These are phyloP conservation scores for Leccinum pachyderme DNA, from an alignment of 1,284 basidiomycete species.

Conservation along the genomic window DNA sequence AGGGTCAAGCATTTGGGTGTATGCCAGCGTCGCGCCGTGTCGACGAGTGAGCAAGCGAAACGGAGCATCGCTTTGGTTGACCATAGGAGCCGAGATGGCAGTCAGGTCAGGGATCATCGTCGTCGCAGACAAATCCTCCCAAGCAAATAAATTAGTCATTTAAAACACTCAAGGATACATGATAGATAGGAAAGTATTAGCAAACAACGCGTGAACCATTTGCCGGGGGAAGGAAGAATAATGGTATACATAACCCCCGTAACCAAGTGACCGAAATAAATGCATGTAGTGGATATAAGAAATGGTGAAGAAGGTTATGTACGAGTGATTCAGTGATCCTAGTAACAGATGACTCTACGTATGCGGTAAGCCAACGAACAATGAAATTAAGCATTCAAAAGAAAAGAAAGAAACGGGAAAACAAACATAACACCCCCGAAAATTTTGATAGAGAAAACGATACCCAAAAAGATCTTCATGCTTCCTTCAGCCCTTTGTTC, in stretches of 20 bases:
- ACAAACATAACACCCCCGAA: conserved; percentile 4
- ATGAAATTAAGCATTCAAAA: conserved; percentile 5
- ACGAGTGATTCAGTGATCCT: conserved; percentile 8
- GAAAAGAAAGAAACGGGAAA: conserved; percentile 1
- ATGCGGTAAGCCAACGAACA: conserved; percentile 11
- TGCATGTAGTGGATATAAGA: conserved; percentile 23
- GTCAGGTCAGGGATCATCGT: conserved; percentile 35
- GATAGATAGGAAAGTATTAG: conserved; percentile 1
- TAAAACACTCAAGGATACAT: conserved; percentile 16
- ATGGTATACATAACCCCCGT: conserved; percentile 22
- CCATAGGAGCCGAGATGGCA: conserved; percentile 62
- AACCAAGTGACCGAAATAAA: conserved; percentile 14
- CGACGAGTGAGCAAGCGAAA: conserved; percentile 58
- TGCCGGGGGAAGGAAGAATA: conserved; percentile 1
- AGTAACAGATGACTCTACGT: conserved; percentile 13
- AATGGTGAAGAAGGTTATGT: conserved; percentile 6
- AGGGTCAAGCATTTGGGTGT: conserved; percentile 72
- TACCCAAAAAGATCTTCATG: conserved; percentile 37
- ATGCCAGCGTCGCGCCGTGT: conserved; percentile 61
- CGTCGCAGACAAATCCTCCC: background rate
- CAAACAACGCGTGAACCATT: background rate
- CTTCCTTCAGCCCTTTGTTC: conserved; percentile 46
- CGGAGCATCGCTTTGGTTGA: conserved; percentile 71
- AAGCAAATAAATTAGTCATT: conserved; percentile 21
- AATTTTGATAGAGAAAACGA: conserved; percentile 5